Evolutionary conservation across 2,329 filamentous ascomycete genomes (phyloP).

Genomic region (Monilinia fructigena): DNA sequence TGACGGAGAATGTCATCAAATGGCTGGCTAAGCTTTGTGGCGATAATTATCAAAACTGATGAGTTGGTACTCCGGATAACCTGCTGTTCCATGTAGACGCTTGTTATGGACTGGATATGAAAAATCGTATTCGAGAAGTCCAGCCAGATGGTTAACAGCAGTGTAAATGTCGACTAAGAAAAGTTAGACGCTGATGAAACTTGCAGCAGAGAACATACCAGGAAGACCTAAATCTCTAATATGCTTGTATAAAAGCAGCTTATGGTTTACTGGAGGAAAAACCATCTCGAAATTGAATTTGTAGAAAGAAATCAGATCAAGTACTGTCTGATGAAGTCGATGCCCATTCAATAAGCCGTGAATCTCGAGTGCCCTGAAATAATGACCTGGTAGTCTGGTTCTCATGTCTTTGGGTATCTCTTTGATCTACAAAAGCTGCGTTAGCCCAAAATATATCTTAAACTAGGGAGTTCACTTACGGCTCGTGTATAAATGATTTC

Average conservation of each 20-base stretch:
- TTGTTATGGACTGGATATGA: constrained; percentile 52
- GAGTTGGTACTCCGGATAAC: constrained; percentile 74
- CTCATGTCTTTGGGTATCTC: constrained; percentile 63
- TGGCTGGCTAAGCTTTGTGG: constrained; percentile 77
- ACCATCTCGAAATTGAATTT: constrained; percentile 64
- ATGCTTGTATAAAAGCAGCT: constrained; percentile 66
- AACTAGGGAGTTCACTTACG: constrained; percentile 44
- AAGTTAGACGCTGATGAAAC: constrained; percentile 34
- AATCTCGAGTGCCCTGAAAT: constrained; percentile 59
- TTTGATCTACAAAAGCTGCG: constrained; percentile 47
- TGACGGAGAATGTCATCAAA: constrained; percentile 59
- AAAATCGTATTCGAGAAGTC: constrained; percentile 50
- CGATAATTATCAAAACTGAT: constrained; percentile 70
- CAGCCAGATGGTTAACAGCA: constrained; percentile 54
- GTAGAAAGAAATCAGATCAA: constrained; percentile 63
- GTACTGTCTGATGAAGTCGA: constrained; percentile 62
- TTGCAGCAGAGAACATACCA: constrained; percentile 48
- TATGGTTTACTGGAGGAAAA: constrained; percentile 71
- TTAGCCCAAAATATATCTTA: background rate
- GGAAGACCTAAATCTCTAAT: constrained; percentile 73
- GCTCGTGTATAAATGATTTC: constrained; percentile 72
- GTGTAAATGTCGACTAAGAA: constrained; percentile 61
- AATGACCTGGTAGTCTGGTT: constrained; percentile 60
- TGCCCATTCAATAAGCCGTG: constrained; percentile 49
- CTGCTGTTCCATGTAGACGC: constrained; percentile 48